phyloP scores from a whole-genome alignment of 331 rosid genomes.

The Acacia concinna region DNA sequence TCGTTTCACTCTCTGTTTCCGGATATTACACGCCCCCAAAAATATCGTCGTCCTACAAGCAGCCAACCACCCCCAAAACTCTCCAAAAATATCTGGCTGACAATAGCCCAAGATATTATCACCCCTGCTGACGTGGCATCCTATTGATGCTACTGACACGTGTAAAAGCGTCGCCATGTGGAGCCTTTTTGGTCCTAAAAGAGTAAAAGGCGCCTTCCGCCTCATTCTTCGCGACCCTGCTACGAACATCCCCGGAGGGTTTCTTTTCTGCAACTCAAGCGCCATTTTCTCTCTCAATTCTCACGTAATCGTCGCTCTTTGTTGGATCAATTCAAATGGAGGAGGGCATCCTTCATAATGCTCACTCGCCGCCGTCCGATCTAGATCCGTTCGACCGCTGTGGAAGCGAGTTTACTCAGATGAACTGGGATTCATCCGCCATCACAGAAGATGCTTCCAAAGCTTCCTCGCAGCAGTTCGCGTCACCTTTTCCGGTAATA shows the following conservation, averaged over 20 bases:
- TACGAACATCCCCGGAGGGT: conserved; percentile 37
- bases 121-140: conserved; percentile 52
- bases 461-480: conserved; percentile 25
- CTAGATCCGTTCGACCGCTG: conserved; percentile 34
- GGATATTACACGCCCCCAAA: conserved; percentile 9
- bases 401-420: conserved; percentile 39
- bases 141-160: conserved; percentile 44
- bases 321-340: conserved; percentile 37
- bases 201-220: neutral
- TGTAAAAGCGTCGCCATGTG: conserved; percentile 91
- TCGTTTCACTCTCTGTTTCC: neutral
- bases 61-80: conserved; percentile 5
- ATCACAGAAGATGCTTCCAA: conserved; percentile 34
- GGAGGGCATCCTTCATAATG: conserved; percentile 27
- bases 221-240: neutral
- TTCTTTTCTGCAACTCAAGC: conserved; percentile 30
- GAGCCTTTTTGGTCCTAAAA: conserved; percentile 40
- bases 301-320: conserved; percentile 7
- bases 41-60: conserved; percentile 31
- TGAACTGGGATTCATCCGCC: conserved; percentile 48
- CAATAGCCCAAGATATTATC: conserved; percentile 65
- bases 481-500: conserved; percentile 51
- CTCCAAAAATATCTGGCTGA: conserved; percentile 64
- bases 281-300: conserved; percentile 18
- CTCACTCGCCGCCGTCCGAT: conserved; percentile 42